These are phyloP conservation scores for Blechomonas ayalai DNA, from an alignment of 208 protist genomes.

Conservation along the genomic window DNA sequence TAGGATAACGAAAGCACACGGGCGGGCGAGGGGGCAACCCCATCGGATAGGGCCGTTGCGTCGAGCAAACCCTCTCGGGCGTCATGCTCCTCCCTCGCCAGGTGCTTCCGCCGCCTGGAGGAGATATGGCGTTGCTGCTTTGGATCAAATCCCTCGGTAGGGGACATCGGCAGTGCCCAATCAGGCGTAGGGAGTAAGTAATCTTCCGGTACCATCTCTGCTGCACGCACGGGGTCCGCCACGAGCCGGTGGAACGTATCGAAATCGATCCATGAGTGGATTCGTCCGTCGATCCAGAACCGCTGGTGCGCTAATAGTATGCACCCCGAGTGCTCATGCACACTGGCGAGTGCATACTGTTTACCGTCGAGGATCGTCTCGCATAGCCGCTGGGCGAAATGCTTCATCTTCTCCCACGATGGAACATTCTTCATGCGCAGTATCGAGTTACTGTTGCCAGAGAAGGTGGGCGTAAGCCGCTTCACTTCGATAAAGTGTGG, in stretches of 20 bases:
- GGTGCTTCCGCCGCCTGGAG: slow-evolving; percentile 27
- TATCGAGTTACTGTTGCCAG: slow-evolving; percentile 56
- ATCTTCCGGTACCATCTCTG: slow-evolving; percentile 45
- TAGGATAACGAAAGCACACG: too few species aligned
- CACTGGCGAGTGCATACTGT: slow-evolving; percentile 62
- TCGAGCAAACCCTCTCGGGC: not conserved
- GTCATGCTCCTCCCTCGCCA: not conserved
- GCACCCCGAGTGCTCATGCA: slow-evolving; percentile 89
- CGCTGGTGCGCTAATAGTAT: slow-evolving; percentile 71
- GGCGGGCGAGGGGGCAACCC: too few species aligned
- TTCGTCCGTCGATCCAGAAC: slow-evolving; percentile 49
- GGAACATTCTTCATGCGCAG: slow-evolving; percentile 93
- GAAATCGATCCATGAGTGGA: slow-evolving; percentile 88
- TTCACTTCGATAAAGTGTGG: slow-evolving; percentile 94
- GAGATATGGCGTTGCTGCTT: slow-evolving; percentile 60
- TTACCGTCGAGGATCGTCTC: slow-evolving; percentile 40
- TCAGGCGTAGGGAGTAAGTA: slow-evolving; percentile 69
- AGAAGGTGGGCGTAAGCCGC: slow-evolving; percentile 90
- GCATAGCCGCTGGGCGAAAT: slow-evolving; percentile 63
- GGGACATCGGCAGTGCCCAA: slow-evolving; percentile 61
- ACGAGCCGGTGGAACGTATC: slow-evolving; percentile 68
- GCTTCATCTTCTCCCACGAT: slow-evolving; percentile 79
- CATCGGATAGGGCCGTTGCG: too few species aligned
- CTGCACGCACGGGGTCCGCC: slow-evolving; percentile 18
- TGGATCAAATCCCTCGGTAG: slow-evolving; percentile 84